These are phyloP conservation scores for Trichoderma asperelloides DNA, from an alignment of 495 filamentous ascomycete species.

Conservation along the genomic window DNA sequence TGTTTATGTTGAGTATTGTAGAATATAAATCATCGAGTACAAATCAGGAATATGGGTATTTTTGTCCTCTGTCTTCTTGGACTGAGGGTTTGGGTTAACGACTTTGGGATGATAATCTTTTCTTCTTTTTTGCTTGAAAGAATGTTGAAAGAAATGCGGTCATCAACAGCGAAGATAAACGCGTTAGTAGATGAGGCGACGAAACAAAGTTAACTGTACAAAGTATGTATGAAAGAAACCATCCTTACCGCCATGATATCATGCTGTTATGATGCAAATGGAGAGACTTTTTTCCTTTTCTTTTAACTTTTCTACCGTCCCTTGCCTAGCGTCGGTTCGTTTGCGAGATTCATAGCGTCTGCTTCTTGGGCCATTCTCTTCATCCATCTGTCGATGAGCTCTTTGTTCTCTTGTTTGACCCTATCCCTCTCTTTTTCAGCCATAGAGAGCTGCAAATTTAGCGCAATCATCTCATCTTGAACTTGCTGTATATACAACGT, in stretches of 20 bases:
- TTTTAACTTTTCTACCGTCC: not conserved
- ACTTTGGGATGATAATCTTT: not conserved
- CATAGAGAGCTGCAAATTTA: slow-evolving; percentile 83
- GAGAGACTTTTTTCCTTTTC: not conserved
- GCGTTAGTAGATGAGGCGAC: not conserved
- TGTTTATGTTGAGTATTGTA: slow-evolving; percentile 4
- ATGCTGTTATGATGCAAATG: too few species aligned
- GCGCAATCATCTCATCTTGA: slow-evolving; percentile 79
- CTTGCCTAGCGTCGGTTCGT: slow-evolving; percentile 20
- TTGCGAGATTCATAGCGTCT: slow-evolving; percentile 70
- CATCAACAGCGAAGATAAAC: not conserved
- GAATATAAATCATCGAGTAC: not conserved
- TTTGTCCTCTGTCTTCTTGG: not conserved
- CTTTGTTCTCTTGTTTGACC: slow-evolving; percentile 73
- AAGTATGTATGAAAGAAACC: not conserved
- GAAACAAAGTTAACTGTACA: not conserved
- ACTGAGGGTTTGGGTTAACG: not conserved
- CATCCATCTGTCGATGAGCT: slow-evolving; percentile 89
- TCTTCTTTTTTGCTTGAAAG: too few species aligned
- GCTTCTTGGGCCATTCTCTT: slow-evolving; percentile 74
- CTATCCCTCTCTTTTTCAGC: slow-evolving; percentile 60
- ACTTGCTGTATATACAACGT: slow-evolving; percentile 47
- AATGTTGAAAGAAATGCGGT: not conserved
- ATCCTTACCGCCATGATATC: slow-evolving; percentile 4
- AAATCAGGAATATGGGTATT: slow-evolving; percentile 8